Base-by-base conservation (phyloP, 2,329 filamentous ascomycete genomes). In the Drechslera avenae region DNA sequence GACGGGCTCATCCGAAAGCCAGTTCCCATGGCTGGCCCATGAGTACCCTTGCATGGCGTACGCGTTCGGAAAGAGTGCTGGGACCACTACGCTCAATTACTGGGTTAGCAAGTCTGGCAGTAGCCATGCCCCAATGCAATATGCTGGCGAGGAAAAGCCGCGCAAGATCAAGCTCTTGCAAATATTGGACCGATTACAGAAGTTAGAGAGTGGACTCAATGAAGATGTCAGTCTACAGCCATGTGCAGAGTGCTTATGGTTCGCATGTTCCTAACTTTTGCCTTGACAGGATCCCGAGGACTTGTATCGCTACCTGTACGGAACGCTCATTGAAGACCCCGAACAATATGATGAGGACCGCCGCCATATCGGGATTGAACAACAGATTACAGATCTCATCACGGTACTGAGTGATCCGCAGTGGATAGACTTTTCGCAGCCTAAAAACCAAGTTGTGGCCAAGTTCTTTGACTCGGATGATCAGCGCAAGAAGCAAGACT, bases 21-120 rank as follows among this genome's bases (percentile, higher is more conserved):
- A 72, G 32, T 70, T 69, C 52, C 86, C 86, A 2, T 90, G 86
- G 88, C 83, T 87, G 55, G 86, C 87, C 1, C 76, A 91, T 19
- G 88, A 91, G 66, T 87, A 90, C 63, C 88, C 88, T 4, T 89
- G 86, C 67, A 85, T 86, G 71, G 80, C 84, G 0, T 89, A 88
- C 67, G 83, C 81, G 57, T 87, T 84, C 69, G 88, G 88, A 10
- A 76, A 77, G 41, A 78, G 83, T 17, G 84, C 87, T 0, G 88
- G 88, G 5, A 91, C 88, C 1, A 82, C 88, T 43, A 90, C 87
- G 0, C 75, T 91, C 42, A 90, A 88, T 60, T 83, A 86, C 56
- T 90, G 86, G 82, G 82, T 83, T 10, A 79, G 81, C 47, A 77
- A 82, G 56, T 83, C 81, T 14, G 86, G 86, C 49, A 78, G 73